Conservation (phyloP, 73 alveolate genomes). For the Strombidium stylifer region DNA sequence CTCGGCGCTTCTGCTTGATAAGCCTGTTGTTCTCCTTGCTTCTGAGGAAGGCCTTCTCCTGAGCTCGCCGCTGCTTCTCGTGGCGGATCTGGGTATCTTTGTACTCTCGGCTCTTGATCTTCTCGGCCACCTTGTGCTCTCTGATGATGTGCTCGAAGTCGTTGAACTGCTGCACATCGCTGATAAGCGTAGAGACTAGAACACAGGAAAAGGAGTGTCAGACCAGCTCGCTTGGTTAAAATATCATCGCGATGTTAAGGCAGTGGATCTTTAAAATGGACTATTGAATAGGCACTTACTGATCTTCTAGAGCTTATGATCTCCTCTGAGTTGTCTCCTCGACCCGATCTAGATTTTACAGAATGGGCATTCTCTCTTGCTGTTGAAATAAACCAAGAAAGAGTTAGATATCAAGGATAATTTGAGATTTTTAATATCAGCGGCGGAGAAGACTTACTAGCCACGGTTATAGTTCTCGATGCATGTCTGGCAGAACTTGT, state of each 20-base stretch:
- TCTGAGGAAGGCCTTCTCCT: background rate
- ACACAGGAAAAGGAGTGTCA: too few relatives aligned
- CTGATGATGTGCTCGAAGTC: background rate
- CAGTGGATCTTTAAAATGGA: too few relatives aligned
- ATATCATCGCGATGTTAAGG: too few relatives aligned
- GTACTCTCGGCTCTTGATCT: background rate
- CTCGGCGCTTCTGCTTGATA: background rate
- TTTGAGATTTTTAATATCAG: too few relatives aligned
- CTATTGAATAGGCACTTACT: conserved; percentile 3
- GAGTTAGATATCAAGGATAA: too few relatives aligned
- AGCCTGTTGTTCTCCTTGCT: background rate
- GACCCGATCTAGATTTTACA: conserved; percentile 51
- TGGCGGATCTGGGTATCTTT: background rate
- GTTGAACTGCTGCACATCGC: background rate
- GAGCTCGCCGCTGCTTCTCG: background rate
- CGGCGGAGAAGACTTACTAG: too few relatives aligned
- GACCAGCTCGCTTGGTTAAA: too few relatives aligned
- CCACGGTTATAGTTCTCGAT: conserved; percentile 53
- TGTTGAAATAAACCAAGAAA: too few relatives aligned
- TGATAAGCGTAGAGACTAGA: background rate
- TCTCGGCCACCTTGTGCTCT: background rate
- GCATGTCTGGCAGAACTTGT: conserved; percentile 56
- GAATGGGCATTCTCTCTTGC: conserved; percentile 59
- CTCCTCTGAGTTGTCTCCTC: conserved; percentile 47
- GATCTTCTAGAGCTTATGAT: conserved; percentile 21